Base-by-base conservation (phyloP, 768 basidiomycete species). In the Termitomyces sp. region DNA sequence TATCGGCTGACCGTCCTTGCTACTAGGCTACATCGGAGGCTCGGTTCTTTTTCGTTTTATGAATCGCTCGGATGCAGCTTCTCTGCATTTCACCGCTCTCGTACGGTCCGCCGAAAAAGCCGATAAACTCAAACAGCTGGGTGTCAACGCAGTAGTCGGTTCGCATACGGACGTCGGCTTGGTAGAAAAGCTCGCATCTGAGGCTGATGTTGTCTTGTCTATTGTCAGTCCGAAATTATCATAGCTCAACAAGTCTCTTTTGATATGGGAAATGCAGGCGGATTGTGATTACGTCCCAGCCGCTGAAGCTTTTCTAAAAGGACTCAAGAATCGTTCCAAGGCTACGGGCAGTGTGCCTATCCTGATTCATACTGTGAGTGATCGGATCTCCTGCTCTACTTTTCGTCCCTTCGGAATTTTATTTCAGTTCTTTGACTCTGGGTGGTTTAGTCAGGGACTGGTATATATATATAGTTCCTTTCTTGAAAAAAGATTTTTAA, bases 281-380 rank as follows among this genome's bases (percentile, higher is more conserved):
- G 70, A 74, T 56, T 60, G 66, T 3, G 84, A 87, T 57, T 66
- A 84, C 49, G 51, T 77, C 0, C 62, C 64, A 0, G 77, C 78
- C 0, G 72, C 71, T 0, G 60, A 73, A 38, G 78, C 80, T 1
- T 76, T 79, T 10, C 65, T 88, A 54, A 70, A 64, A 12, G 85
- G 87, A 1, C 56, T 82, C 64, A 81, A 78, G 69, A 76, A 71
- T 59, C 67, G 73, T 21, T 66, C 75, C 47, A 68, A 73, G 34
- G 62, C 58, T 21, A 77, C 76, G 1, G 77, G 79, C 3, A 69
- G 64, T 2, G 62, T 66, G 2, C 75, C 83, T 5, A 72, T 74
- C 54, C 71, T 82, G 10, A 85, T 89, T 17, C 82, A 89, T 61
- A 85, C 84, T 0, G 86, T 84, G 60, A 60, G 83, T 67, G 3